Evolutionary conservation across 2,329 filamentous ascomycete species (phyloP), one percentile per base, ranked within the genome.

Genomic region (Penicillium rolfsii): DNA sequence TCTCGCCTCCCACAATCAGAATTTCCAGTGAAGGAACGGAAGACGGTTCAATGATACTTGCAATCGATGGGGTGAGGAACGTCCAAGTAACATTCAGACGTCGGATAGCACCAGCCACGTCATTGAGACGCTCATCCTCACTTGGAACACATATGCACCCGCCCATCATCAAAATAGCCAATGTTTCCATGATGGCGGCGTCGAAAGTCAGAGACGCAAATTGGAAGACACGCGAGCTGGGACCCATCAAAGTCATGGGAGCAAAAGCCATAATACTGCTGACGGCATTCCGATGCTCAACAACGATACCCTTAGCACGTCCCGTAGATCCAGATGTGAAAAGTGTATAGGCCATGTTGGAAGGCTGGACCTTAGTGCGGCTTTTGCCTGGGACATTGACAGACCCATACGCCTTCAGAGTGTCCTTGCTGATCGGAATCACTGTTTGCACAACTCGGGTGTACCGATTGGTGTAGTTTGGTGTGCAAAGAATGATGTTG

Each of bases 51-150:
- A 81, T 70, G 9, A 79, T 74, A 28, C 71, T 69, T 9, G 77
- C 78, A 45, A 80, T 73, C 0, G 80, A 78, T 1, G 82, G 81
- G 0, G 82, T 83, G 16, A 82, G 67, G 56, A 77, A 72, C 11
- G 76, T 74, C 72, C 77, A 80, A 19, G 79, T 83, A 33, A 84
- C 82, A 16, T 81, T 76, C 77, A 85, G 82, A 0, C 79, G 72
- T 5, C 79, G 77, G 38, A 83, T 83, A 2, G 65, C 80, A 11
- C 78, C 79, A 14, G 78, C 74, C 24, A 83, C 74, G 61, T 83
- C 79, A 57, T 82, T 81, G 61, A 82, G 72, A 2, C 81, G 77
- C 19, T 81, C 78, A 48, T 79, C 69, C 66, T 80, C 71, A 62
- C 76, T 79, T 0, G 81, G 81, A 11, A 83, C 77, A 64, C 81